Conservation (phyloP, 441 rosid species). For the Adansonia grandidieri region DNA sequence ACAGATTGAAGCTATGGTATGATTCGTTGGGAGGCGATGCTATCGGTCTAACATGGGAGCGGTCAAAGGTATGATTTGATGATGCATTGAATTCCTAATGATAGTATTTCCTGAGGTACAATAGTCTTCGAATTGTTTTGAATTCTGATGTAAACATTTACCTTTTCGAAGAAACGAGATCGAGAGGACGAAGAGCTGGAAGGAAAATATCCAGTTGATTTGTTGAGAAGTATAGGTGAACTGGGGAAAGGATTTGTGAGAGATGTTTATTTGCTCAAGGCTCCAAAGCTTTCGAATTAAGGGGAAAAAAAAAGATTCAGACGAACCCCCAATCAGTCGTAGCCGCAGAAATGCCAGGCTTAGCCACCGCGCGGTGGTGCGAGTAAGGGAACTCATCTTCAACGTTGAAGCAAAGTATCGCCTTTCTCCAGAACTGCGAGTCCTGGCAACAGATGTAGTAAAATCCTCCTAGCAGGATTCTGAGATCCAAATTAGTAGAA, state of each 20-base stretch:
- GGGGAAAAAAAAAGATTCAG: background rate
- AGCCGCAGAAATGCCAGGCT: background rate
- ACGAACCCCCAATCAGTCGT: too few species aligned
- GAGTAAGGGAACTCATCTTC: background rate
- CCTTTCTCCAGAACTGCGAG: background rate
- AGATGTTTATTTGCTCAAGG: slow-evolving; percentile 67
- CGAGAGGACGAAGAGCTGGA: slow-evolving; percentile 50
- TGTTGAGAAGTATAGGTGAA: slow-evolving; percentile 66
- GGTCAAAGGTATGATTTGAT: slow-evolving; percentile 60
- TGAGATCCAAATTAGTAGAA: background rate
- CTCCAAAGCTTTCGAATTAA: slow-evolving; percentile 36
- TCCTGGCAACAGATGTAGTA: background rate
- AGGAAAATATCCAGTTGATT: slow-evolving; percentile 46
- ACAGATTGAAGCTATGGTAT: slow-evolving; percentile 74
- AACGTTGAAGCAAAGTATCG: background rate
- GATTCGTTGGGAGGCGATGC: slow-evolving; percentile 89
- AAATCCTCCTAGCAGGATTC: background rate
- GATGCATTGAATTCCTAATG: background rate
- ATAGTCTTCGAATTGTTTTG: background rate
- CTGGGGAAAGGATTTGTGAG: slow-evolving; percentile 85
- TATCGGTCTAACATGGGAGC: slow-evolving; percentile 82
- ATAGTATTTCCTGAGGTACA: background rate
- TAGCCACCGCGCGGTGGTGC: too few species aligned
- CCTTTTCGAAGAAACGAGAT: slow-evolving; percentile 55
- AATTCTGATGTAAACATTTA: slow-evolving; percentile 14